Evolutionary conservation across 345 rosid genomes (phyloP), one percentile per base, ranked within the genome.

Genomic region (Schrenkiella parvula): DNA sequence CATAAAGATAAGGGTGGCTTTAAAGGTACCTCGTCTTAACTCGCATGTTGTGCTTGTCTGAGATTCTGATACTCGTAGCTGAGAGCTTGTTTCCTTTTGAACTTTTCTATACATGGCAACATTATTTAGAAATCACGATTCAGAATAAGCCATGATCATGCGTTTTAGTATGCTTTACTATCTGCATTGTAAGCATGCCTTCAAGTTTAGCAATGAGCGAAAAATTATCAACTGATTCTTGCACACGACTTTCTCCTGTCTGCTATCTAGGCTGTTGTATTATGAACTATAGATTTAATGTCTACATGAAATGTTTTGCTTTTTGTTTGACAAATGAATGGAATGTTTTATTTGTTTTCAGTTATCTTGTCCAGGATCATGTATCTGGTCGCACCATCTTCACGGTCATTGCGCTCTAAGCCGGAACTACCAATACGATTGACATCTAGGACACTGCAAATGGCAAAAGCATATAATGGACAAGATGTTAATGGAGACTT

Each of bases 321-420:
- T 6, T 35, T 38, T 61, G 28, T 43, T 26, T 50, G 32, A 44
- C 38, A 1, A 38, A 23, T 26, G 14, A 17, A 23, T 41, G 31
- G 22, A 37, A n/a, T 72, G 75, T 64, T 51, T 54, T 66, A 66
- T 26, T 78, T n/a, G n/a, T n/a, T 78, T 78, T 71, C 90, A 95
- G 99, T 82, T 64, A 74, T 88, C 59, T 79, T 86, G 51, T 88
- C 97, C 64, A 80, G 91, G 85, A 82, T 92, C 78, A 52, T 85
- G 68, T 84, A 77, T 83, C 73, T 83, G 72, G 81, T 85, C 19
- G 81, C 87, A 74, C 86, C 86, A 25, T 68, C 80, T 23, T 41
- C 73, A 31, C 53, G 68, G 31, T 82, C 85, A 48, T 84, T 88
- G n/a, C 83, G 63, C 5, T 79, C 85, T 66, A 64, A 76, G 28